Evolutionary conservation across 2,329 filamentous ascomycete species (phyloP).

Genomic region (Calonectria hongkongensis): DNA sequence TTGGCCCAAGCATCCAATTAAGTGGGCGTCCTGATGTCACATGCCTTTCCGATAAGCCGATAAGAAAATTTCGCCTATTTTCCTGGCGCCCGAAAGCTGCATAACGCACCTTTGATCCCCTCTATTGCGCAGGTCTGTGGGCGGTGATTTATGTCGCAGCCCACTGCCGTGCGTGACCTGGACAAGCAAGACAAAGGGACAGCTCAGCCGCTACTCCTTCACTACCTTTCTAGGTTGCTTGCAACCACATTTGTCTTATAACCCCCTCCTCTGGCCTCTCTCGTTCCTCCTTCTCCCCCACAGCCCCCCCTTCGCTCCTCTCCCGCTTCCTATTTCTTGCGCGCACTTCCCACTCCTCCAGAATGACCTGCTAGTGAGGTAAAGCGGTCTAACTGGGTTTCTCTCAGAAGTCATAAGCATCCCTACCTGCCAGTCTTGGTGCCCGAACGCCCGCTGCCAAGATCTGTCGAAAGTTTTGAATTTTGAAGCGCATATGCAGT

Average conservation of each 20-base stretch:
- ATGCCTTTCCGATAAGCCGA: slow-evolving; percentile 47
- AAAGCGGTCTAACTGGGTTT: slow-evolving; percentile 11
- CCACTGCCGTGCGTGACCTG: slow-evolving; percentile 37
- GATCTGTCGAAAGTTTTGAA: slow-evolving; percentile 16
- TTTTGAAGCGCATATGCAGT: slow-evolving; percentile 17
- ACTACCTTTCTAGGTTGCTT: slow-evolving; percentile 18
- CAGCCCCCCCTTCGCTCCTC: slow-evolving; percentile 25
- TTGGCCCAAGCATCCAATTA: slow-evolving; percentile 36
- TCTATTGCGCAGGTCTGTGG: slow-evolving; percentile 36
- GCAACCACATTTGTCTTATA: slow-evolving; percentile 28
- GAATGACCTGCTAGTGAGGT: slow-evolving; percentile 35
- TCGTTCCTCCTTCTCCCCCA: slow-evolving; percentile 20
- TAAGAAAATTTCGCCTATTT: slow-evolving; percentile 53
- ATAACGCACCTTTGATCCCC: slow-evolving; percentile 35
- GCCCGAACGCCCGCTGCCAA: not conserved
- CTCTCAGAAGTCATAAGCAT: slow-evolving; percentile 11
- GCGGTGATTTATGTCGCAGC: slow-evolving; percentile 42
- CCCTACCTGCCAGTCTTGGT: slow-evolving; percentile 28
- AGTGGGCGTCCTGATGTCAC: slow-evolving; percentile 52
- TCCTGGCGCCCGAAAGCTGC: slow-evolving; percentile 36
- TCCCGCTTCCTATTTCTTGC: slow-evolving; percentile 15
- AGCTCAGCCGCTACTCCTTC: slow-evolving; percentile 21
- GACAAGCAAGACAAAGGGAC: slow-evolving; percentile 23
- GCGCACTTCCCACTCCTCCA: slow-evolving; percentile 28
- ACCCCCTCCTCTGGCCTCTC: slow-evolving; percentile 33